These are phyloP conservation scores for Terfezia boudieri DNA, from an alignment of 495 filamentous ascomycete genomes.

Conservation along the genomic window DNA sequence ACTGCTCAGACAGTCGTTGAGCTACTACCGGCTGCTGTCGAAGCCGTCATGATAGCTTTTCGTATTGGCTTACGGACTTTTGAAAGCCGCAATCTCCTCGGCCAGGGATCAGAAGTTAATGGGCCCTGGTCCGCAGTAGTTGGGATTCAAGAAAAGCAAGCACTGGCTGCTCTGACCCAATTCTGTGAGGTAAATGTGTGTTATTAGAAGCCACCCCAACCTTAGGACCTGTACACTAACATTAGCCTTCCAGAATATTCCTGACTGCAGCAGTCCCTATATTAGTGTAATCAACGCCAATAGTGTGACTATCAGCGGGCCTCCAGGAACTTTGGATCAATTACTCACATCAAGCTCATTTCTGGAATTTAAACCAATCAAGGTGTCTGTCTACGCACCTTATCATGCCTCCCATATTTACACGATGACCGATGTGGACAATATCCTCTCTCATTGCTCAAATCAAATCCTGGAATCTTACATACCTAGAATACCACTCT, in stretches of 20 bases:
- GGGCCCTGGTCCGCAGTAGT: conserved; percentile 23
- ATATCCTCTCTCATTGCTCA: conserved; percentile 25
- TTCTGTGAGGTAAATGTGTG: conserved; percentile 32
- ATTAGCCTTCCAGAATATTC: conserved; percentile 26
- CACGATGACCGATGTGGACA: conserved; percentile 33
- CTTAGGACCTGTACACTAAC: conserved; percentile 3
- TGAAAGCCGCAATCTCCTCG: conserved; percentile 26
- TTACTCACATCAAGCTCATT: conserved; percentile 34
- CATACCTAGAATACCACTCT: neutral
- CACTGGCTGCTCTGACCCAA: conserved; percentile 24
- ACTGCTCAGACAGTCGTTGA: conserved; percentile 43
- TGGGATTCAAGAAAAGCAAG: conserved; percentile 24
- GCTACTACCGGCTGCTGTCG: conserved; percentile 42
- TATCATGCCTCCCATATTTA: conserved; percentile 65
- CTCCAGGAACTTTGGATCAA: conserved; percentile 36
- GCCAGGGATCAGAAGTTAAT: neutral
- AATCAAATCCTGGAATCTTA: neutral
- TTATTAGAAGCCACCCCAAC: neutral
- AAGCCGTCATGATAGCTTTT: conserved; percentile 52
- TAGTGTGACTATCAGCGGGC: conserved; percentile 58
- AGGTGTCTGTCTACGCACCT: conserved; percentile 53
- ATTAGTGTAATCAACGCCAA: conserved; percentile 49
- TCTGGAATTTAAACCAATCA: conserved; percentile 30
- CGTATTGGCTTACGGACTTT: conserved; percentile 41
- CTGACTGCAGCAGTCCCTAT: conserved; percentile 41